Evolutionary conservation across 2,329 filamentous ascomycete genomes (phyloP).

Genomic region (Alternaria longipes): DNA sequence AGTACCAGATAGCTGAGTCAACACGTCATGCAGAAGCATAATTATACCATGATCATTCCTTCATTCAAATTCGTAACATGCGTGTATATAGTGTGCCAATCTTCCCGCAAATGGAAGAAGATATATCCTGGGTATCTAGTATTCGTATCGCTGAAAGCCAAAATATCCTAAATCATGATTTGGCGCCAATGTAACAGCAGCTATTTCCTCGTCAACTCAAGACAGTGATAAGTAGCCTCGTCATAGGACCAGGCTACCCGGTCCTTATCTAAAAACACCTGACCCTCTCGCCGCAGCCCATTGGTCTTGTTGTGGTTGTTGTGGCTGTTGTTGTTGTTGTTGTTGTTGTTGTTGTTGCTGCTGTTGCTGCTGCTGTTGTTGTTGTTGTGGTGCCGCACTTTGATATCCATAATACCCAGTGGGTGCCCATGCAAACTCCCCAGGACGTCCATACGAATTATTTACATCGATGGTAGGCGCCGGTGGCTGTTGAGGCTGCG

Average conservation of each 20-base stretch:
- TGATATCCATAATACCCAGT: constrained; percentile 40
- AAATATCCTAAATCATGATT: not conserved
- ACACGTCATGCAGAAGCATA: not conserved
- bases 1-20: not conserved
- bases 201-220: not conserved
- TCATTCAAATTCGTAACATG: constrained; percentile 1
- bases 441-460: constrained; percentile 32
- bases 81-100: not conserved
- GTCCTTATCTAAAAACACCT: constrained; percentile 34
- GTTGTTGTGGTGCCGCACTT: constrained; percentile 23
- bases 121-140: constrained; percentile 1
- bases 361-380: constrained; percentile 27
- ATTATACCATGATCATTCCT: not conserved
- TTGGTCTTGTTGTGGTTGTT: constrained; percentile 27
- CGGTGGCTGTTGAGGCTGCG: constrained; percentile 31
- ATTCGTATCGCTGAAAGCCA: not conserved
- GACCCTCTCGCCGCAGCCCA: constrained; percentile 33
- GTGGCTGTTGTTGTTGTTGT: constrained; percentile 21
- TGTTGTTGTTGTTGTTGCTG: constrained; percentile 32
- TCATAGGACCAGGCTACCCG: not conserved
- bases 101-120: not conserved
- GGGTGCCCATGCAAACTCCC: constrained; percentile 37
- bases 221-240: not conserved
- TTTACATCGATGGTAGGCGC: constrained; percentile 26
- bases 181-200: not conserved